Evolutionary conservation across 768 basidiomycete species (phyloP).

Genomic region (Mycena polygramma): DNA sequence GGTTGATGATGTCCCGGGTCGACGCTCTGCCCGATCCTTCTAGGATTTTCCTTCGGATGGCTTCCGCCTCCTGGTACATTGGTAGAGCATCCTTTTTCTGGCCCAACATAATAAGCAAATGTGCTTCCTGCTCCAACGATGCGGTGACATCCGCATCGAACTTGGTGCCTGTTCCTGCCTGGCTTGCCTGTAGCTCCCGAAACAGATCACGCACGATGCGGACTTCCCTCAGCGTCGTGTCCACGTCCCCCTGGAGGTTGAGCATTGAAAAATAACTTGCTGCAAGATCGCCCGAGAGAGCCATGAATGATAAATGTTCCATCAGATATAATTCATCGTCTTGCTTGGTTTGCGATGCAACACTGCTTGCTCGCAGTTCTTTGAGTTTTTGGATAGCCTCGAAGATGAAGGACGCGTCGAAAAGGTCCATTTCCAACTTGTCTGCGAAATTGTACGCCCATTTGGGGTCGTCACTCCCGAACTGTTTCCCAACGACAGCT

Average conservation of each 20-base stretch:
- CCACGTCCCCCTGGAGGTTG: background rate
- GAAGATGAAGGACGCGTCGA: constrained; percentile 19
- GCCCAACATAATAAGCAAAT: background rate
- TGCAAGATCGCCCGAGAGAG: constrained; percentile 27
- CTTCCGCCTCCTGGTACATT: background rate
- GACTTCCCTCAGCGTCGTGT: background rate
- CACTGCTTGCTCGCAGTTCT: background rate
- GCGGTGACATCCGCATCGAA: constrained; percentile 14
- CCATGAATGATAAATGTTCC: constrained; percentile 31
- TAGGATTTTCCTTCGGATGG: background rate
- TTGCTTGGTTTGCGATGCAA: background rate
- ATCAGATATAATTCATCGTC: constrained; percentile 19
- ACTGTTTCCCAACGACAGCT: constrained; percentile 5
- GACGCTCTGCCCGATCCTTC: background rate
- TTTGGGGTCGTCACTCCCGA: background rate
- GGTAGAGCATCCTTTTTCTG: background rate
- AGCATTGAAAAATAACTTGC: constrained; percentile 8
- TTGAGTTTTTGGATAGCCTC: constrained; percentile 16
- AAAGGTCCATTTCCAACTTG: constrained; percentile 19
- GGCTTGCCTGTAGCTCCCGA: background rate
- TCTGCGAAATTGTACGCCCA: background rate
- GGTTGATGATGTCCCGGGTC: background rate
- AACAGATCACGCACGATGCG: background rate
- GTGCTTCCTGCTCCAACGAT: background rate
- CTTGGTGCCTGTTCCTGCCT: background rate